Percentiles rank a stretch among this genome's conserved stretches.
phyloP scores from a whole-genome alignment of 2,329 filamentous ascomycete genomes.

The Colletotrichum graminicola region DNA sequence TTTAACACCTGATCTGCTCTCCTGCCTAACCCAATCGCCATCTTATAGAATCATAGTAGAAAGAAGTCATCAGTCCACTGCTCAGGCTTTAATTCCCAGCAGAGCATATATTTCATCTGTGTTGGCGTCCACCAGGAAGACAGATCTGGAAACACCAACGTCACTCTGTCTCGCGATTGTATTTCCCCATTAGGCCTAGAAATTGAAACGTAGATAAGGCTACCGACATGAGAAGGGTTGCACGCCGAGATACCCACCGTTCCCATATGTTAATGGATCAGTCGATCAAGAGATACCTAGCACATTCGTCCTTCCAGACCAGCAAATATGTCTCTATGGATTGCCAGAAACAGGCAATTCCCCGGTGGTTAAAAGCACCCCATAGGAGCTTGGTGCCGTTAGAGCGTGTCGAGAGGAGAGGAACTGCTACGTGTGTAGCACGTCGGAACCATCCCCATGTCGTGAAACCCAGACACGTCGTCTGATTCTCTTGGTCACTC shows the following conservation, averaged over 20 bases:
- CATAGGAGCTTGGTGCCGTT: background rate
- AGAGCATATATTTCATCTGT: background rate
- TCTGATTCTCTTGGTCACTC: slow-evolving; percentile 13
- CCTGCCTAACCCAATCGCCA: background rate
- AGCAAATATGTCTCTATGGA: too few relatives aligned
- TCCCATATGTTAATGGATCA: background rate
- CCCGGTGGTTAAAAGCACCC: background rate
- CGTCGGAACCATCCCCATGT: slow-evolving; percentile 1
- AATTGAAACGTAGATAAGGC: slow-evolving; percentile 2
- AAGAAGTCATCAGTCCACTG: background rate
- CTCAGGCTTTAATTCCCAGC: background rate
- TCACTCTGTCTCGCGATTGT: too few relatives aligned
- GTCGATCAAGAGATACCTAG: background rate
- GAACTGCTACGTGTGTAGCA: background rate
- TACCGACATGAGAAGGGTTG: background rate
- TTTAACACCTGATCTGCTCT: background rate
- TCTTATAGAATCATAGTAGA: background rate
- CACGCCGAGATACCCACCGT: background rate
- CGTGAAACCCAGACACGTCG: background rate
- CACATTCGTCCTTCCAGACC: background rate
- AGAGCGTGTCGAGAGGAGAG: background rate
- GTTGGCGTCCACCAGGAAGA: too few relatives aligned
- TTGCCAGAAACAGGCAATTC: too few relatives aligned
- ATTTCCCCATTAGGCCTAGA: background rate
- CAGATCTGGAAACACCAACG: background rate